Percentiles rank a stretch among this genome's conserved stretches.
Conservation (phyloP, 1,284 basidiomycete genomes). For the Heterobasidion annosum region DNA sequence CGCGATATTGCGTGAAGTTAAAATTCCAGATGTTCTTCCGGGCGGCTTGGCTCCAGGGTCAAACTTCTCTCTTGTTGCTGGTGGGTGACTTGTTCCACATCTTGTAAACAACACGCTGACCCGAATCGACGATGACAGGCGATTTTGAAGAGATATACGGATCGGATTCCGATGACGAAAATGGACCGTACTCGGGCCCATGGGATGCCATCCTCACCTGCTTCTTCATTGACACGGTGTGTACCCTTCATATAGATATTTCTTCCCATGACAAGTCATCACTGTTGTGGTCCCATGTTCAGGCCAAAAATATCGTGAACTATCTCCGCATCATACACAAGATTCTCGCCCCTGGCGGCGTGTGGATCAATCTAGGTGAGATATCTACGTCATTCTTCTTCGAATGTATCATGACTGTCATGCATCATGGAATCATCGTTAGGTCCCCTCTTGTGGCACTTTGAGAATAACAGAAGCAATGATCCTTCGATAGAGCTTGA, state of each 20-base stretch:
- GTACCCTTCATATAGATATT: slow-evolving; percentile 13
- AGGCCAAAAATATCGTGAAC: slow-evolving; percentile 90
- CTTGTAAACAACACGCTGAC: neutral
- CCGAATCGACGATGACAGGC: slow-evolving; percentile 29
- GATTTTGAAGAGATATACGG: slow-evolving; percentile 94
- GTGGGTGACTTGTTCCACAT: slow-evolving; percentile 24
- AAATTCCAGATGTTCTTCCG: slow-evolving; percentile 80
- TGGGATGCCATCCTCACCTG: slow-evolving; percentile 93
- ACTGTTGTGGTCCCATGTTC: neutral
- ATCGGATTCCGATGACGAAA: slow-evolving; percentile 23
- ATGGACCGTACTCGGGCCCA: slow-evolving; percentile 45
- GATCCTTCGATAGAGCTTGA: slow-evolving; percentile 85
- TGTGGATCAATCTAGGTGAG: slow-evolving; percentile 85
- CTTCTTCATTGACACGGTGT: slow-evolving; percentile 95
- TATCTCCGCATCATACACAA: slow-evolving; percentile 79
- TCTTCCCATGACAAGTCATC: slow-evolving; percentile 25
- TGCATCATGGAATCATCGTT: neutral
- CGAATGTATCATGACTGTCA: neutral
- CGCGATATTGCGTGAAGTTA: slow-evolving; percentile 58
- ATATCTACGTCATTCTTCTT: neutral
- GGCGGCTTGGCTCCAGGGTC: slow-evolving; percentile 54
- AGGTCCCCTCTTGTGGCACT: slow-evolving; percentile 78
- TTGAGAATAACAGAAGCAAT: slow-evolving; percentile 34
- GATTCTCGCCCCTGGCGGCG: slow-evolving; percentile 73
- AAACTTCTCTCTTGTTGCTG: slow-evolving; percentile 81